Percentiles rank a stretch among this genome's conserved stretches.
Conservation (phyloP, 768 basidiomycete species). For the Mycena leptocephala region DNA sequence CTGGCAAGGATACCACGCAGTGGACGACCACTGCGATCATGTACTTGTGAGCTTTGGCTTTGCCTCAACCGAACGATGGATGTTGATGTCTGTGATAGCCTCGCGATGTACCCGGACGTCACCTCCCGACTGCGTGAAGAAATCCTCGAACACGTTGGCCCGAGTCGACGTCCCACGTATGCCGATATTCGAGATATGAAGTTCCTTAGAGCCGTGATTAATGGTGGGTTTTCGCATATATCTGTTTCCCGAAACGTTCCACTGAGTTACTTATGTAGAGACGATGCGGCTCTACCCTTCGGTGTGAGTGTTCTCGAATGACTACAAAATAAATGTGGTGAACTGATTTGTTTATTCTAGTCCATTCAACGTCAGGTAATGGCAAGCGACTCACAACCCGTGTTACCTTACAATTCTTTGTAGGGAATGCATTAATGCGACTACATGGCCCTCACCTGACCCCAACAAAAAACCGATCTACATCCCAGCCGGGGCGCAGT, state of each 20-base stretch:
- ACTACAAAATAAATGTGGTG: no score
- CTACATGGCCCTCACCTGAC: constrained; percentile 23
- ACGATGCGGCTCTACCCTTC: neutral
- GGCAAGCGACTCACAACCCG: neutral
- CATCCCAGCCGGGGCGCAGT: constrained; percentile 42
- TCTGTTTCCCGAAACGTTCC: no score
- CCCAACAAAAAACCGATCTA: constrained; percentile 49
- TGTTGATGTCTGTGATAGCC: neutral
- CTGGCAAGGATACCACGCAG: no score
- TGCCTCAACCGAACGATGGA: no score
- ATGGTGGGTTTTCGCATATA: constrained; percentile 58
- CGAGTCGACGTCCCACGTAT: constrained; percentile 61
- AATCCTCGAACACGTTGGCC: constrained; percentile 62
- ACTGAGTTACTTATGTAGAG: neutral
- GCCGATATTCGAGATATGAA: constrained; percentile 73
- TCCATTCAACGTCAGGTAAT: neutral
- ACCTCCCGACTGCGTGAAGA: constrained; percentile 65
- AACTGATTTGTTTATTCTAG: no score
- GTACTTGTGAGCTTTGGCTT: constrained; percentile 44
- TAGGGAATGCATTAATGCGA: constrained; percentile 48
- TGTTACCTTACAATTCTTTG: neutral
- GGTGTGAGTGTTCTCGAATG: neutral
- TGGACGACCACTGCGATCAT: constrained; percentile 52
- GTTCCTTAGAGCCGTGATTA: constrained; percentile 71
- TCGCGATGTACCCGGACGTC: constrained; percentile 58